Evolutionary conservation across 2,329 filamentous ascomycete genomes (phyloP).

Genomic region (Aspergillus sp.): DNA sequence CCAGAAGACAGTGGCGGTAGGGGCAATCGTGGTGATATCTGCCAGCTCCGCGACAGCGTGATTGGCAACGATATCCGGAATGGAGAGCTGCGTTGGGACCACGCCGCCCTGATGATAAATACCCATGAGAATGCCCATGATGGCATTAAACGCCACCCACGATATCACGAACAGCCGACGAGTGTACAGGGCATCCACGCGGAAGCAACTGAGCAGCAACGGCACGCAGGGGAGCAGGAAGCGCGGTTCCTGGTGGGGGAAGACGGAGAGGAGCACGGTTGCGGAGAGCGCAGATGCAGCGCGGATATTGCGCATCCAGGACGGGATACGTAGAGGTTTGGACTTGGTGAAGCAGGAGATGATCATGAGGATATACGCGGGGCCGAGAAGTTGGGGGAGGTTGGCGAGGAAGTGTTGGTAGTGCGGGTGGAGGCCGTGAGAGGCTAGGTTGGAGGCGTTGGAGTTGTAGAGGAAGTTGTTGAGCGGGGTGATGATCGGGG

Average conservation of each 20-base stretch:
- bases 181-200: constrained; percentile 34
- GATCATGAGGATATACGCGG: constrained; percentile 50
- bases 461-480: constrained; percentile 75
- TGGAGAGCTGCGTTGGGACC: constrained; percentile 41
- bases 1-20: constrained; percentile 39
- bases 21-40: background rate
- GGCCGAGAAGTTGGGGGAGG: constrained; percentile 63
- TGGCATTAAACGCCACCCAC: constrained; percentile 44
- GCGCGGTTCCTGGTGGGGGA: constrained; percentile 46
- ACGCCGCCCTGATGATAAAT: constrained; percentile 48
- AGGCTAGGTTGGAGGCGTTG: constrained; percentile 58
- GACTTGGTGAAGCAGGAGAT: constrained; percentile 40
- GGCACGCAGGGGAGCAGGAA: constrained; percentile 46
- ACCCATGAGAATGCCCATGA: constrained; percentile 44
- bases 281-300: constrained; percentile 38
- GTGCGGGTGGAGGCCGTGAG: constrained; percentile 69
- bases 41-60: constrained; percentile 3
- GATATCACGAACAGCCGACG: constrained; percentile 33
- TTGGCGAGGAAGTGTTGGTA: constrained; percentile 69
- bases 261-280: constrained; percentile 36
- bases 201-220: constrained; percentile 43
- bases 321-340: constrained; percentile 14
- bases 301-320: constrained; percentile 32
- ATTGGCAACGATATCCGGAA: constrained; percentile 32
- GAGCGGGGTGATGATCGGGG: constrained; percentile 63